These are phyloP conservation scores for Hypomontagnella submonticulosa DNA, from an alignment of 495 filamentous ascomycete genomes.

Conservation along the genomic window DNA sequence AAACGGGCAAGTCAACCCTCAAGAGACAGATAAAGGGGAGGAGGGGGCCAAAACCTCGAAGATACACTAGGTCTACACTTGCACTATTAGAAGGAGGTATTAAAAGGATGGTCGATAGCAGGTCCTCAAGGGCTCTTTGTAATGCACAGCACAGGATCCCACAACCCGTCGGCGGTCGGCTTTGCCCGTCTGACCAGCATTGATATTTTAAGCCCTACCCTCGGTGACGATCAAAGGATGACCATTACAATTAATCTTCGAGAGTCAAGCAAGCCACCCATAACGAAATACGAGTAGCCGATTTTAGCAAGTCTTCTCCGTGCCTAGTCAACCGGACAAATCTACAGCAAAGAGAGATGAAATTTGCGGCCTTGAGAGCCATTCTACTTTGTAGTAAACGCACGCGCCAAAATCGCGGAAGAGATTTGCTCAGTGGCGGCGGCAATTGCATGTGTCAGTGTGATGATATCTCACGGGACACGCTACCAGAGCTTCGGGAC, in stretches of 20 bases:
- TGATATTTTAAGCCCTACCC: constrained; percentile 36
- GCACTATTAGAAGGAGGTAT: background rate
- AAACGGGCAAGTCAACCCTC: constrained; percentile 16
- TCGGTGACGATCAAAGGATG: constrained; percentile 35
- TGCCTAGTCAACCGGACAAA: constrained; percentile 7
- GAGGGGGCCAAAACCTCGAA: background rate
- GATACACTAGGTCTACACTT: too few species aligned
- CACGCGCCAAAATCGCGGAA: background rate
- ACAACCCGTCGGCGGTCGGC: constrained; percentile 27
- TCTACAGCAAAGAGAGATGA: background rate
- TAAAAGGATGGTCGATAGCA: constrained; percentile 14
- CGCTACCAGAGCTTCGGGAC: constrained; percentile 30
- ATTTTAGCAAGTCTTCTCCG: constrained; percentile 33
- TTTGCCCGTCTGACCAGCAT: constrained; percentile 39
- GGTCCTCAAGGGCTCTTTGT: background rate
- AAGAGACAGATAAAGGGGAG: constrained; percentile 5
- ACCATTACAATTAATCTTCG: constrained; percentile 3
- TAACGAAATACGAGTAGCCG: constrained; percentile 13
- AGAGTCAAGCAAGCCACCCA: constrained; percentile 20
- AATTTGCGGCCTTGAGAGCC: background rate
- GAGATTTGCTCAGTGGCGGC: constrained; percentile 21
- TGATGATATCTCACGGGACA: constrained; percentile 15
- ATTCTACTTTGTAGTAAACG: too few species aligned
- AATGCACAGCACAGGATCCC: constrained; percentile 28
- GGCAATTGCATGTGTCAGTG: constrained; percentile 6